Base-by-base conservation (phyloP, 2,329 filamentous ascomycete species). In the Rugonectria rugulosa region DNA sequence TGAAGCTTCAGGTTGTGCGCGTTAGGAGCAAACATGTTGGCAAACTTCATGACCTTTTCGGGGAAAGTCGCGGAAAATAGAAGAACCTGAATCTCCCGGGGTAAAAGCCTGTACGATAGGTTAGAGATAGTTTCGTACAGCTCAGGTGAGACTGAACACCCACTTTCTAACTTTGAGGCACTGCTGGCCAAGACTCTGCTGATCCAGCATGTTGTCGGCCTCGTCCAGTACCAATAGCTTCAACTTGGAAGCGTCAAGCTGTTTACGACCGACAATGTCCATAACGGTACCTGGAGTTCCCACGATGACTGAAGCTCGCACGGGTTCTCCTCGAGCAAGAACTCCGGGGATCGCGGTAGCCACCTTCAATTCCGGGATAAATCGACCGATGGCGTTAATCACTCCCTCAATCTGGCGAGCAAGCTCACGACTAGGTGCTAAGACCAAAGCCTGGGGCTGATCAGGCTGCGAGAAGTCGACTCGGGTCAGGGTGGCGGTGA, bases 191-290 rank as follows among this genome's bases (percentile, higher is more conserved):
- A 99, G 81, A 46, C 95, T 94, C 76, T 97, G 92, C 75, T 94
- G 89, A 70, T 98, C 95, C 57, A 99, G 80, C 95, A 99, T 99
- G 78, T 97, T 98, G 78, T 99, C 95, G 53, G 95, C 95, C 78
- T 99, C 95, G 69, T 99, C 95, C 48, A 99, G 83, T 52, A 97
- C 94, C 58, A 99, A 83, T 8, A 96, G 84, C 73, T 87, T 91
- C 64, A 99, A 80, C 54, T 87, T 77, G 15, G 82, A 85, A 1
- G 86, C 75, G 65, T 96, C 86, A 61, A 99, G 83, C 69, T 90
- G 84, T 63, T 87, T 84, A 67, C 88, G 87, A 68, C 88, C 88
- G 68, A 97, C 88, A 67, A 95, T 81, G 69, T 98, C 95, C 79
- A 90, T 88, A 43, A 95, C 91, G 0, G 94, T 98, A 51, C 95